These are phyloP conservation scores for Solanum hybrid DNA, from an alignment of 305 asterid species.

Conservation along the genomic window DNA sequence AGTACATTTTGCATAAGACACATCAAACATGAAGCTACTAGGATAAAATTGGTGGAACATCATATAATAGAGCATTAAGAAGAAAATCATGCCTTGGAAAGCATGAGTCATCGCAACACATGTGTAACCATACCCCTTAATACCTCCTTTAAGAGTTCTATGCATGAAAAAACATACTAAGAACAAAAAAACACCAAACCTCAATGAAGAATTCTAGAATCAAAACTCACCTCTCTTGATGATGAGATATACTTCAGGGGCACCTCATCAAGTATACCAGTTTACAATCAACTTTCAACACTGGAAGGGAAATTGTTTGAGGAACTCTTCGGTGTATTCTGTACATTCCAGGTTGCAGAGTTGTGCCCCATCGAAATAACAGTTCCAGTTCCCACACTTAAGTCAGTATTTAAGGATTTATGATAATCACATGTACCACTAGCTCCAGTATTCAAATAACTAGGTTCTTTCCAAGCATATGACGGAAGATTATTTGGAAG, in stretches of 20 bases:
- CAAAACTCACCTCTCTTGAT: conserved; percentile 65
- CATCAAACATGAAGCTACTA: not conserved
- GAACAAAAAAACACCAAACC: not conserved
- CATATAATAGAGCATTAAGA: not conserved
- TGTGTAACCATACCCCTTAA: conserved; percentile 48
- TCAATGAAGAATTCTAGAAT: not conserved
- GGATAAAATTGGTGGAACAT: not conserved
- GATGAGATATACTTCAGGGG: conserved; percentile 53
- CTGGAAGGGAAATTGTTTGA: too few species aligned
- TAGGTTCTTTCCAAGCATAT: too few species aligned
- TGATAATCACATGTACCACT: too few species aligned
- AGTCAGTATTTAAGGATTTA: too few species aligned
- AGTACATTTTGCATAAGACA: conserved; percentile 27
- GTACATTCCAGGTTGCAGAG: too few species aligned
- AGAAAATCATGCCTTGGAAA: conserved; percentile 36
- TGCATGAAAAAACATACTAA: conserved; percentile 16
- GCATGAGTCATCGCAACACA: conserved; percentile 53
- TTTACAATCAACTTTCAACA: too few species aligned
- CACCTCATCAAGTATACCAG: too few species aligned
- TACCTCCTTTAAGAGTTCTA: conserved; percentile 1
- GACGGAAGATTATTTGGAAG: too few species aligned
- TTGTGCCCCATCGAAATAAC: too few species aligned
- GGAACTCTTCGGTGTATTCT: too few species aligned
- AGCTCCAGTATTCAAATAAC: too few species aligned
- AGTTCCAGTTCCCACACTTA: too few species aligned